These are phyloP conservation scores for Ceratocystiopsis sp. DNA, from an alignment of 2,329 filamentous ascomycete species.

Conservation along the genomic window DNA sequence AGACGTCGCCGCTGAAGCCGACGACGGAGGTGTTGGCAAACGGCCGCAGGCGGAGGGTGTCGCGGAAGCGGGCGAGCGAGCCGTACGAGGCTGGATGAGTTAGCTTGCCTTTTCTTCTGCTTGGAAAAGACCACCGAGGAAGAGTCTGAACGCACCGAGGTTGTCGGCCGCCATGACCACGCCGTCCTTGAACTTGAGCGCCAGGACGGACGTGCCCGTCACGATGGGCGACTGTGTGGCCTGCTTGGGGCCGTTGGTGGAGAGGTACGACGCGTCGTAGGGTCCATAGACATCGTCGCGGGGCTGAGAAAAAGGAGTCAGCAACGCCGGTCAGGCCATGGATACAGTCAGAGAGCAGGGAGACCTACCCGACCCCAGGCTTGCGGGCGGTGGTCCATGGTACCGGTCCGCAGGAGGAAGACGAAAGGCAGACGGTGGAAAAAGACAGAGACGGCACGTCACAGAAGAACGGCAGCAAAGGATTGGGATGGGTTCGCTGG, in stretches of 20 bases:
- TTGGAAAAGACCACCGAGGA: too few relatives aligned
- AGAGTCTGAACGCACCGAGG: conserved; percentile 44
- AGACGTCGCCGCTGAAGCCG: conserved; percentile 92
- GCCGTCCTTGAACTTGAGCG: conserved; percentile 88
- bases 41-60: conserved; percentile 83
- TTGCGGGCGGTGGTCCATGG: conserved; percentile 58
- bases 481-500: too few relatives aligned
- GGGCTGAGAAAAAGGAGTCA: conserved; percentile 39
- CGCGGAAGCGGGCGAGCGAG: conserved; percentile 87
- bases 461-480: too few relatives aligned
- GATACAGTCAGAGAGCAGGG: too few relatives aligned
- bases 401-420: neutral
- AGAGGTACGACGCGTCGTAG: conserved; percentile 78
- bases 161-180: conserved; percentile 97
- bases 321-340: too few relatives aligned
- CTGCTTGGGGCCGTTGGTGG: conserved; percentile 52
- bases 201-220: conserved; percentile 89
- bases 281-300: conserved; percentile 92
- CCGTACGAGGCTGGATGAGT: conserved; percentile 74
- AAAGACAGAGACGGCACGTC: too few relatives aligned
- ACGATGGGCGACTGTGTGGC: conserved; percentile 89
- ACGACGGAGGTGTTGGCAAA: conserved; percentile 75
- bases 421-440: too few relatives aligned
- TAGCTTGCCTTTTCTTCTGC: neutral
- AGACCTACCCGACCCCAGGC: conserved; percentile 52